A percentile compares a stretch with the other conserved stretches of the same genome.
Conservation (phyloP, 176 grass and related monocot genomes). For the Cymbopogon citratus region DNA sequence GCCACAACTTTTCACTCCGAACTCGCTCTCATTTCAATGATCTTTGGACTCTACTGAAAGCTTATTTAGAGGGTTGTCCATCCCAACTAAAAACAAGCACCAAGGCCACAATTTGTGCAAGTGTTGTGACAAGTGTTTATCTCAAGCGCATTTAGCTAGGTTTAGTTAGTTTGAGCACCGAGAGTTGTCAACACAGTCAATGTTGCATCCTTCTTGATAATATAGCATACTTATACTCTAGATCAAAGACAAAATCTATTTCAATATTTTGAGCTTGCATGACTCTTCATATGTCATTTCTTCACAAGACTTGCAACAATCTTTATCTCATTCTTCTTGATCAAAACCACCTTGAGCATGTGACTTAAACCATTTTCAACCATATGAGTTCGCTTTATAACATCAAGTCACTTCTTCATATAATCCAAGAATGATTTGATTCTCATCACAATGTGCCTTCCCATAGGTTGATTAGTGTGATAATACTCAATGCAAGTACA, state of each 20-base stretch:
- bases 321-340: too few species aligned
- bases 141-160: not conserved
- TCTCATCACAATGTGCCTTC: too few species aligned
- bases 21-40: too few species aligned
- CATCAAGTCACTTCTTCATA: too few species aligned
- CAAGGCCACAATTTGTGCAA: not conserved
- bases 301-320: not conserved
- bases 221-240: not conserved
- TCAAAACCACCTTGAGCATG: too few species aligned
- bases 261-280: not conserved
- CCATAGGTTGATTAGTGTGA: too few species aligned
- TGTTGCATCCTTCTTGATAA: not conserved
- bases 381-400: too few species aligned
- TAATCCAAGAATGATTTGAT: too few species aligned
- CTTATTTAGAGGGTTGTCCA: not conserved
- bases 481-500: too few species aligned
- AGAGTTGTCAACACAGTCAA: not conserved
- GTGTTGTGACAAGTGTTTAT: not conserved
- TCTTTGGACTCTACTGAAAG: too few species aligned
- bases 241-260: not conserved
- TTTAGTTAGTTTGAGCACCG: not conserved
- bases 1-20: too few species aligned
- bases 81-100: not conserved
- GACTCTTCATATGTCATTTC: not conserved
- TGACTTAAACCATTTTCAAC: too few species aligned